These are phyloP conservation scores for Aspergillus aculeatinus DNA, from an alignment of 2,329 filamentous ascomycete genomes.

Conservation along the genomic window DNA sequence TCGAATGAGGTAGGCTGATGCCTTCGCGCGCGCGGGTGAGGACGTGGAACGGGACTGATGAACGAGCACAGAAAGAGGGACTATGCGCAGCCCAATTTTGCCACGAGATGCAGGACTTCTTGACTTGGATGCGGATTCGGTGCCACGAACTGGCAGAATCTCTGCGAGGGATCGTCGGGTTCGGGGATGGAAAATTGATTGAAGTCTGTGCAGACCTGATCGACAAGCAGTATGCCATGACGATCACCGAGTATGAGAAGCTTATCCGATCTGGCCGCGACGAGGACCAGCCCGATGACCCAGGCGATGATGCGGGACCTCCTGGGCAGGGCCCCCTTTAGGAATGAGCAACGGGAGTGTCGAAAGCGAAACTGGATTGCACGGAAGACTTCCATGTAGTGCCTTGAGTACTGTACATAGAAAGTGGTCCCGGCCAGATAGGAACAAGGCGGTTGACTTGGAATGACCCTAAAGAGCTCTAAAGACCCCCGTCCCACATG, in stretches of 20 bases:
- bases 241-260: not conserved
- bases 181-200: not conserved
- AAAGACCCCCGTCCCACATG: no score
- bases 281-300: no score
- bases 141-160: not conserved
- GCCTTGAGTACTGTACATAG: no score
- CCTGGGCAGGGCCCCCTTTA: no score
- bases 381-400: no score
- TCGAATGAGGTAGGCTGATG: not conserved
- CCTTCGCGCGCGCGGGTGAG: not conserved
- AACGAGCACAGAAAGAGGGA: not conserved
- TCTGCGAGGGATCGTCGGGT: not conserved
- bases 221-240: not conserved
- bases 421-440: no score
- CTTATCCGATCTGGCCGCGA: not conserved
- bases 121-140: not conserved
- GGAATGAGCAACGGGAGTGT: no score
- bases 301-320: no score
- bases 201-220: not conserved
- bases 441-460: no score
- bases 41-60: not conserved
- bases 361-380: no score
- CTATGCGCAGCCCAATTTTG: not conserved
- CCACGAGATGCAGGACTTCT: not conserved
- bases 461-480: no score